Base-by-base conservation (phyloP, 2,329 filamentous ascomycete genomes). In the Alternaria hordeiaustralica region DNA sequence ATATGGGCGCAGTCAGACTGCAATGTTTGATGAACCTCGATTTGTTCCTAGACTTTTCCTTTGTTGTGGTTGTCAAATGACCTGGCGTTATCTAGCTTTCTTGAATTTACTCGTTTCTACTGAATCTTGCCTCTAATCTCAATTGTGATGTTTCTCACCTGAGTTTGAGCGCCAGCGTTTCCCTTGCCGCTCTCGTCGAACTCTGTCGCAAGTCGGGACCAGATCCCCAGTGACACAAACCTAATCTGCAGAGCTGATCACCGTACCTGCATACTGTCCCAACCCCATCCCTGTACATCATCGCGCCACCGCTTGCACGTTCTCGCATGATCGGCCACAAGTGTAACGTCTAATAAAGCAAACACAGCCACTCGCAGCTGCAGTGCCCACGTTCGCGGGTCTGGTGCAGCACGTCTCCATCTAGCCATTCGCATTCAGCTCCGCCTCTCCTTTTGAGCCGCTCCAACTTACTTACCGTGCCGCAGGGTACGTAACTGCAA, bases 31-130 rank as follows among this genome's bases (percentile, higher is more conserved):
- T 58, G 45, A 61, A 41, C 41, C 20, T 46, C 25, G 43, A 33
- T n/a, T 61, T 61, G 36, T 61, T 58, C 46, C 41, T 58, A 53
- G 36, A 58, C 25, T n/a, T 65, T 66, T 64, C 62, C 60, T 59
- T 60, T 64, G 64, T 67, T 65, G 25, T 25, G 18, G 55, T 46
- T 41, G 23, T 50, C 15, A 41, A 53, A 53, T 45, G 59, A 46
- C 46, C 59, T 41, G 20, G 49, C 49, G 49, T 41, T 36, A 8
- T 33, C 28, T 23, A 36, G 49, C 4, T 53, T 33, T 53, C 49
- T 53, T 25, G 13, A 53, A 36, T 25, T 41, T n/a, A 53, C 15
- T 53, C 23, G 7, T 30, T 53, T 13, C 13, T 3, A 12, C 28
- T 15, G 20, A 36, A 8, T 18, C 47, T 13, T 33, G 26, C 18